Conservation (phyloP, 2,329 filamentous ascomycete species). For the Fulvia fulva region DNA sequence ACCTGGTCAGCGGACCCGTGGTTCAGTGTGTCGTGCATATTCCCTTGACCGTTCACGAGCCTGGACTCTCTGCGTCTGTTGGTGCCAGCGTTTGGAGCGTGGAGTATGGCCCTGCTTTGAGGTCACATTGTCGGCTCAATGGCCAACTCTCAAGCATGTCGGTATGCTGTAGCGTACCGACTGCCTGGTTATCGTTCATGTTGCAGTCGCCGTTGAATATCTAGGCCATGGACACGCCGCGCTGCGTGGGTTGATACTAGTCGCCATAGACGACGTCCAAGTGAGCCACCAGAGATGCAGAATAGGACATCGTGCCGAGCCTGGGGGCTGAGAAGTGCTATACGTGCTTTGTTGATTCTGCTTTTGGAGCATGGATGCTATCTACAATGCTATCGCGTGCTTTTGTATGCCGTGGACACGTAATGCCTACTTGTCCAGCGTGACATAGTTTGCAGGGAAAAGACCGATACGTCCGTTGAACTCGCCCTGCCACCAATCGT, state of each 20-base stretch:
- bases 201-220: neutral
- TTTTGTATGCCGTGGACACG: neutral
- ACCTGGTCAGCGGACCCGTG: neutral
- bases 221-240: neutral
- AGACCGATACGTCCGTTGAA: constrained; percentile 76
- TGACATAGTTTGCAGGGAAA: constrained; percentile 60
- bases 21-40: neutral
- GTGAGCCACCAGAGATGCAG: neutral
- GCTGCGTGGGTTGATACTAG: neutral
- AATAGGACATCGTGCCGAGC: neutral
- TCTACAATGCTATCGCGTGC: neutral
- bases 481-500: constrained; percentile 97
- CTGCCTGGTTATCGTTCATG: neutral
- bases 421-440: constrained; percentile 42
- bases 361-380: neutral
- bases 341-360: neutral
- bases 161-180: neutral
- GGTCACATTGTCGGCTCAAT: neutral
- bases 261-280: too few relatives aligned
- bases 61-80: neutral
- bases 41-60: neutral
- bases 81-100: neutral
- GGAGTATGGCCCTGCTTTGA: neutral
- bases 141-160: neutral
- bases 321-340: neutral